phyloP scores from a whole-genome alignment of 2,329 filamentous ascomycete genomes.

The Fusarium goolgardi region DNA sequence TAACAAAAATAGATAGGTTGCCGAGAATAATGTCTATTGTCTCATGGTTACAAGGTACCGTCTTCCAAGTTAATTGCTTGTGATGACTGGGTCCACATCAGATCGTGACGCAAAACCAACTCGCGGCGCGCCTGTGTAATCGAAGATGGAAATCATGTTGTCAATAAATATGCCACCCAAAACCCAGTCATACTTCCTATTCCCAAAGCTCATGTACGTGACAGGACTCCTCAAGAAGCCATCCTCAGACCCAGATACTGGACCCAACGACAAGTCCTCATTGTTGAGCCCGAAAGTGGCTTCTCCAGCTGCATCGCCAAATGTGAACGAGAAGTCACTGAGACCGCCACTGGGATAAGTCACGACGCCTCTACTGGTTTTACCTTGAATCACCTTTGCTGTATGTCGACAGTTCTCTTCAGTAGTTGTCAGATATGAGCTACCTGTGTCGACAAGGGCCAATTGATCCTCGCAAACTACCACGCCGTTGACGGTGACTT shows the following conservation, averaged over 20 bases:
- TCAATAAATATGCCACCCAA: background rate
- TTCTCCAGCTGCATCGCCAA: background rate
- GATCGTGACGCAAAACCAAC: background rate
- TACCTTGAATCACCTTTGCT: background rate
- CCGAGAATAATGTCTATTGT: too few relatives aligned
- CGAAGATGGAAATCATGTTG: background rate
- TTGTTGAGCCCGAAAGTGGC: background rate
- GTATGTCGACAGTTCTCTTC: background rate
- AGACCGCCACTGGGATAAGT: background rate
- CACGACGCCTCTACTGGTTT: background rate
- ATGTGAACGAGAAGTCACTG: background rate
- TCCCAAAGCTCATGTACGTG: background rate
- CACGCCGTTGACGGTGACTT: background rate
- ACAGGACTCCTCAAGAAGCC: background rate
- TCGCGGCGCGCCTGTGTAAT: background rate
- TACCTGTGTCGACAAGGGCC: background rate
- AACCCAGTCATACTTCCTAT: background rate
- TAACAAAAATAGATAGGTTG: too few relatives aligned
- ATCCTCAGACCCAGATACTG: background rate
- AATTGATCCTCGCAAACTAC: background rate
- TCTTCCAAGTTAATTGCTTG: constrained; percentile 11
- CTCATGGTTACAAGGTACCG: too few relatives aligned
- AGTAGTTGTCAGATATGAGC: background rate
- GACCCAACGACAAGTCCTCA: background rate
- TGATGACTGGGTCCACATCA: background rate